Percentiles rank a stretch among this genome's conserved stretches.
Conservation (phyloP, 2,329 filamentous ascomycete species). For the Amylocarpus encephaloides region DNA sequence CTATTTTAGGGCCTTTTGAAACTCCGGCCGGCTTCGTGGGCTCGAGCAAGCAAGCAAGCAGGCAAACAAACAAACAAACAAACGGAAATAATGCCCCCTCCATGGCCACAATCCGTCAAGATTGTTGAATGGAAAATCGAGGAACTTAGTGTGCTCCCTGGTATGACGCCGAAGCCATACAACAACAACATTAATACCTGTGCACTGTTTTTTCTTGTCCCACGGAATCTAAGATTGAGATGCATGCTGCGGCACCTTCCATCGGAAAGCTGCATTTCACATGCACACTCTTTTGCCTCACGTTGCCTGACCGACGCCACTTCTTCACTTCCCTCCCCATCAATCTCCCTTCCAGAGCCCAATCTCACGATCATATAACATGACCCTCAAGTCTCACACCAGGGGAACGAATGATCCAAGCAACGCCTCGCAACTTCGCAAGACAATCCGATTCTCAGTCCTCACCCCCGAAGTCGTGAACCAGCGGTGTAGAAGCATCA, state of each 20-base stretch:
- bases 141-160: neutral
- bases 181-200: neutral
- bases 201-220: slow-evolving; percentile 7
- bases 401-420: too few species aligned
- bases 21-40: too few species aligned
- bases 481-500: too few species aligned
- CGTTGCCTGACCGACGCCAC: neutral
- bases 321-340: neutral
- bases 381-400: too few species aligned
- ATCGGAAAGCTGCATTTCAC: slow-evolving; percentile 19
- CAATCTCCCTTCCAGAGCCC: neutral
- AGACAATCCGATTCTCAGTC: too few species aligned
- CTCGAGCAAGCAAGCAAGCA: slow-evolving; percentile 1
- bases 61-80: neutral
- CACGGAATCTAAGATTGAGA: slow-evolving; percentile 18
- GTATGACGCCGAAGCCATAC: neutral
- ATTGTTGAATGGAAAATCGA: too few species aligned
- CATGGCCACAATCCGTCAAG: too few species aligned
- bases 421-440: too few species aligned
- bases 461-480: too few species aligned
- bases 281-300: neutral
- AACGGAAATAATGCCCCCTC: too few species aligned
- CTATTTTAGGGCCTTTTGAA: too few species aligned
- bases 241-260: slow-evolving; percentile 16
- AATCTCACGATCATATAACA: too few species aligned